phyloP scores from a whole-genome alignment of 768 basidiomycete genomes.

The Agrocybe pediades region DNA sequence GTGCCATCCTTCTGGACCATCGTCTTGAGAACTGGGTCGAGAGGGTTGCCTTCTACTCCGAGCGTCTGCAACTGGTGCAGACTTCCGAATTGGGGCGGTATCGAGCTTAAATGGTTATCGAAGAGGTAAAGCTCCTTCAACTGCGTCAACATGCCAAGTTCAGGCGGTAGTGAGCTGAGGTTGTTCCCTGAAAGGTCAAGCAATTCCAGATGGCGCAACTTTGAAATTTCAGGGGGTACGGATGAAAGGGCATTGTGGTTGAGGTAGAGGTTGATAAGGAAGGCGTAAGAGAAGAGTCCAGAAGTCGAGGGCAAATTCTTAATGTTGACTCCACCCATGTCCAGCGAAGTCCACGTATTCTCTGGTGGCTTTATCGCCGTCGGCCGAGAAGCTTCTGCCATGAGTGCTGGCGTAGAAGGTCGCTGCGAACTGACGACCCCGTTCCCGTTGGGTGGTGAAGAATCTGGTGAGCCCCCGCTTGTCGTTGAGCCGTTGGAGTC shows the following conservation, averaged over 20 bases:
- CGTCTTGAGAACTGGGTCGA: slow-evolving; percentile 73
- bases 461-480: slow-evolving; percentile 16
- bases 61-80: slow-evolving; percentile 91
- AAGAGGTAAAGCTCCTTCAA: slow-evolving; percentile 94
- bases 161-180: slow-evolving; percentile 74
- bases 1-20: slow-evolving; percentile 97
- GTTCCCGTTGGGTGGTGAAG: slow-evolving; percentile 28
- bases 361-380: slow-evolving; percentile 66
- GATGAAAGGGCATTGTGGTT: slow-evolving; percentile 87
- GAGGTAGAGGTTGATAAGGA: slow-evolving; percentile 92
- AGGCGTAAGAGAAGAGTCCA: slow-evolving; percentile 83
- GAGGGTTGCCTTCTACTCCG: slow-evolving; percentile 96
- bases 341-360: slow-evolving; percentile 87
- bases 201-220: slow-evolving; percentile 81
- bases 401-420: slow-evolving; percentile 75
- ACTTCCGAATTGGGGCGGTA: slow-evolving; percentile 88
- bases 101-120: slow-evolving; percentile 87
- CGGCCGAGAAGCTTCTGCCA: slow-evolving; percentile 66
- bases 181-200: slow-evolving; percentile 93
- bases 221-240: slow-evolving; percentile 82
- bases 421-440: slow-evolving; percentile 51
- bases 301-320: slow-evolving; percentile 84
- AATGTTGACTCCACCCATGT: slow-evolving; percentile 94
- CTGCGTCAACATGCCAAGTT: slow-evolving; percentile 87
- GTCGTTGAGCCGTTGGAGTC: slow-evolving; percentile 30